phyloP scores from a whole-genome alignment of 2,329 filamentous ascomycete genomes.

The Colletotrichum destructivum region DNA sequence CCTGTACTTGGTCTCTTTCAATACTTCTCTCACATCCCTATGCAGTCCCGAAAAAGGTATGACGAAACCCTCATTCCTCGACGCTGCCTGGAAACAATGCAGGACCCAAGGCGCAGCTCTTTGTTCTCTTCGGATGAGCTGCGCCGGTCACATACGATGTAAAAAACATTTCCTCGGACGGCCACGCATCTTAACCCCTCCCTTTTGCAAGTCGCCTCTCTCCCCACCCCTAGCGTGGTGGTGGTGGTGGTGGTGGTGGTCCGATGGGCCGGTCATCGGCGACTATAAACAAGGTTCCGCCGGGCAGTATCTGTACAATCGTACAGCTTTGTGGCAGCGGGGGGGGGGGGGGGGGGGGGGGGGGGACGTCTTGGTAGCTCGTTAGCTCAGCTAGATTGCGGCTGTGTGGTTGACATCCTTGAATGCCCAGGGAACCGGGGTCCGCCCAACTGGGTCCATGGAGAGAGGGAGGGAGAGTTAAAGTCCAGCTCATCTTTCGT shows the following conservation, averaged over 20 bases:
- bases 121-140: no score
- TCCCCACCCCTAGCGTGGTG: no score
- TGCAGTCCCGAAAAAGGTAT: no score
- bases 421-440: slow-evolving; percentile 7
- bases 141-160: no score
- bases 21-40: no score
- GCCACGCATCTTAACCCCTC: no score
- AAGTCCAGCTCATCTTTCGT: background rate
- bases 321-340: background rate
- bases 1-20: no score
- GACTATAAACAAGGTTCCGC: slow-evolving; percentile 9
- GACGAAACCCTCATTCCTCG: no score
- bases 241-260: background rate
- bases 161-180: no score
- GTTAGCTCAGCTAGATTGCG: slow-evolving; percentile 10
- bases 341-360: background rate
- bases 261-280: slow-evolving; percentile 21
- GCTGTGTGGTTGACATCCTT: slow-evolving; percentile 21
- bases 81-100: no score
- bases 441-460: background rate
- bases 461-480: background rate
- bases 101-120: no score
- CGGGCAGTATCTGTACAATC: background rate
- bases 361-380: background rate
- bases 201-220: background rate